Base-by-base conservation (phyloP, 2,329 filamentous ascomycete species). In the Aspergillus transmontanensis region DNA sequence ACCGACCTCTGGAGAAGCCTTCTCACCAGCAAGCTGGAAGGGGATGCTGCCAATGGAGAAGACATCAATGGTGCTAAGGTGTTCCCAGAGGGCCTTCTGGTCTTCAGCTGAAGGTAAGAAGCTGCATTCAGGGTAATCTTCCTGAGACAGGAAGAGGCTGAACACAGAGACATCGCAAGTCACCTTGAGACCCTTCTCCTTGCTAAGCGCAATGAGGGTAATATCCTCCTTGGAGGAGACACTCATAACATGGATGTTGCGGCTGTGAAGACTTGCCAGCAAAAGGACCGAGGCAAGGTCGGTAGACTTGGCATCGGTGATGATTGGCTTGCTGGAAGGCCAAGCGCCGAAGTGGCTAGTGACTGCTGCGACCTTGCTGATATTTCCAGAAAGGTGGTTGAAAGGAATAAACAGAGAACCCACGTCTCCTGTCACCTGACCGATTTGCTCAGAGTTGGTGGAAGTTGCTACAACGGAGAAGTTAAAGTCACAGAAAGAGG, bases 121-220 rank as follows among this genome's bases (percentile, higher is more conserved):
- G 64, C 83, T 80, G 74, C 87, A 91, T 61, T 87, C 83, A 1
- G 90, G 89, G 77, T 85, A 91, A 71, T 93, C 89, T 56, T 87
- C 82, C 71, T 88, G 89, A 5, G 89, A 89, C 28, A 94, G 83
- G 82, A 93, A 94, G 48, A 94, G 83, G 21, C 89, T 87, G 81
- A 92, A 93, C 71, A 94, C 85, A n/a, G 89, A 90, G 50, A 94
- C 90, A 75, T 94, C 91, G 77, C 91, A 94, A 26, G 91, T 93
- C 51, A 94, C 90, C 76, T 89, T 89, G 63, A 94, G 82, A n/a
- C 90, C 90, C 82, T 93, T 94, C 73, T 88, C 84, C 80, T 94
- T 94, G 81, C 89, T 89, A 34, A 94, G 84, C 9, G 90, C 87
- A 72, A 94, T 92, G 58, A 94, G 81, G 66, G 83, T 86, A 72